phyloP scores from a whole-genome alignment of 2,329 filamentous ascomycete genomes.

The Beauveria australis region DNA sequence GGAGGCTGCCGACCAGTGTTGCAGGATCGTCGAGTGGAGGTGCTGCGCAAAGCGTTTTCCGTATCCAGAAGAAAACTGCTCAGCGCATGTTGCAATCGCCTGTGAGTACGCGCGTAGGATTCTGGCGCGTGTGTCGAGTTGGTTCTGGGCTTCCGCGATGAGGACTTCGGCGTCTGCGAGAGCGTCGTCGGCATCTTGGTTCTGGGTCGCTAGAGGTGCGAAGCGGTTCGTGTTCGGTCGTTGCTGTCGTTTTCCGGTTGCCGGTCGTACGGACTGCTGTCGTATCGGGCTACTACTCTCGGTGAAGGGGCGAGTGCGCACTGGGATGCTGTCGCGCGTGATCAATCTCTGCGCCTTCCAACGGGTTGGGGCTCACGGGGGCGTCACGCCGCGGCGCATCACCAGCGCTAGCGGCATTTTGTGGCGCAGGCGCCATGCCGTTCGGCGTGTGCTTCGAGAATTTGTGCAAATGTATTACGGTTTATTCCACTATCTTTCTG shows the following conservation, averaged over 20 bases:
- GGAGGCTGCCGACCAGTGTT: background rate
- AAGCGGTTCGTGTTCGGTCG: background rate
- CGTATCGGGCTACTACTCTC: background rate
- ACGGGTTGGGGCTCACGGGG: no score
- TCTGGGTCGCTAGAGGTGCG: background rate
- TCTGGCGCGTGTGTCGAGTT: constrained; percentile 1
- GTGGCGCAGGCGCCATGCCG: no score
- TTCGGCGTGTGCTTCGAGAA: no score
- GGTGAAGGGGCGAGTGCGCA: background rate
- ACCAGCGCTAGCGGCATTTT: no score
- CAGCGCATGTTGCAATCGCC: background rate
- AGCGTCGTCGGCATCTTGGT: background rate
- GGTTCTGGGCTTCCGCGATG: background rate
- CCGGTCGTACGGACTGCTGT: background rate
- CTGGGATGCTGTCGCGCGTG: no score
- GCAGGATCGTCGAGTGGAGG: background rate
- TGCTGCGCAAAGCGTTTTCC: background rate
- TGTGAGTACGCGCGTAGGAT: background rate
- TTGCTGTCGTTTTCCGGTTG: background rate
- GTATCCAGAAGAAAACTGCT: constrained; percentile 1
- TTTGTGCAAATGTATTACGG: no score
- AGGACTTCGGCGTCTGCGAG: background rate
- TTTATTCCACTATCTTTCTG: no score
- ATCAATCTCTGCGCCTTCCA: no score
- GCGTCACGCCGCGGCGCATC: no score